Conservation (phyloP, 2,329 filamentous ascomycete genomes). For the Fusarium sp. region DNA sequence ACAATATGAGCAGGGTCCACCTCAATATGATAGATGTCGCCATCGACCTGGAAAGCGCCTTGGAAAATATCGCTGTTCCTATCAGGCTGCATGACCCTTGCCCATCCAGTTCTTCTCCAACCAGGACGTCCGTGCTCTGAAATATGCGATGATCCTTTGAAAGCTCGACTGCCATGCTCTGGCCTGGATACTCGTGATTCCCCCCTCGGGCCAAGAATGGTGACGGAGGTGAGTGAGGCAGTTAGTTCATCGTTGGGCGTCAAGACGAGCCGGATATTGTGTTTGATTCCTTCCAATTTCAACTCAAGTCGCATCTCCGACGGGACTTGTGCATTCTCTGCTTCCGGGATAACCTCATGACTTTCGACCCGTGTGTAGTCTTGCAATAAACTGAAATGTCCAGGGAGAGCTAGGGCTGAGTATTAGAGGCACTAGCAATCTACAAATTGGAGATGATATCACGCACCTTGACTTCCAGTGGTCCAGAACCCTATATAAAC, state of each 20-base stretch:
- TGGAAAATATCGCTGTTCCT: neutral
- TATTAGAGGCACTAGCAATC: neutral
- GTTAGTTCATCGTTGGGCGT: neutral
- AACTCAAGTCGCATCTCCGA: neutral
- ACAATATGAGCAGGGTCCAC: neutral
- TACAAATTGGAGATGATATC: neutral
- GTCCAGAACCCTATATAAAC: neutral
- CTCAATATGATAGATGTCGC: neutral
- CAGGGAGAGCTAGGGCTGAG: neutral
- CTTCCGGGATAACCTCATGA: neutral
- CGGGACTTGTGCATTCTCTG: neutral
- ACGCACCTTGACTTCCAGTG: neutral
- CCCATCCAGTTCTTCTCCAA: neutral
- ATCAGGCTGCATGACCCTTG: neutral
- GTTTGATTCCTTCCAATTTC: neutral
- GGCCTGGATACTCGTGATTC: neutral
- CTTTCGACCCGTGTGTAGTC: neutral
- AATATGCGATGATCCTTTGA: neutral
- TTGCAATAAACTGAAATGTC: no score
- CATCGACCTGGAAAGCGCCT: neutral
- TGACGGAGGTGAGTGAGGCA: neutral
- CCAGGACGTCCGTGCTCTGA: neutral
- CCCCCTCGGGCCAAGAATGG: neutral
- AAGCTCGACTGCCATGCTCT: neutral
- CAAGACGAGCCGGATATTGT: neutral